Percentiles rank a stretch among this genome's conserved stretches.
Conservation (phyloP, 208 protist species). For the Wallacemonas sp. region DNA sequence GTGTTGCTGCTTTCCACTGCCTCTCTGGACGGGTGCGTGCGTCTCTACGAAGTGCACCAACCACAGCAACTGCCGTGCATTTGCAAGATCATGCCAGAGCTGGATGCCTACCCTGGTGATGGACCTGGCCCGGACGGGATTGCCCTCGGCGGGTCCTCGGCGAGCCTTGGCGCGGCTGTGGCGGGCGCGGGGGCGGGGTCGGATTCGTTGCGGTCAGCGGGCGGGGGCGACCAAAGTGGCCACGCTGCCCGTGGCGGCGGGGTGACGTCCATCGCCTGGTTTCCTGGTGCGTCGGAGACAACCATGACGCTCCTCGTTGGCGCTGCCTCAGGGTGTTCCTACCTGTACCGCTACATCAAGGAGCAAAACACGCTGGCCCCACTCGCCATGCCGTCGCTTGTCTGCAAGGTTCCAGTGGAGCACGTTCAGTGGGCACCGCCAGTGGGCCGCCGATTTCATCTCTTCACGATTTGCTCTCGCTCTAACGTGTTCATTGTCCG, state of each 20-base stretch:
- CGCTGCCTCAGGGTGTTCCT: constrained; percentile 73
- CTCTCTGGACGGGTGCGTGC: constrained; percentile 83
- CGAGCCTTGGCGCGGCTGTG: not conserved
- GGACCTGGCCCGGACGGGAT: constrained; percentile 14
- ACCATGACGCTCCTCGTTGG: constrained; percentile 85
- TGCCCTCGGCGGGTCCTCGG: not conserved
- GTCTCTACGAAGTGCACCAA: constrained; percentile 85
- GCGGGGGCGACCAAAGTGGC: constrained; percentile 14
- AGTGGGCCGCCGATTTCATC: constrained; percentile 79
- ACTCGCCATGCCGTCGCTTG: constrained; percentile 33
- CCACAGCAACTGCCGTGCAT: constrained; percentile 65
- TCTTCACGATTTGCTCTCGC: constrained; percentile 79
- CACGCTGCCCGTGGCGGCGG: constrained; percentile 32
- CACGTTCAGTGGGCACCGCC: constrained; percentile 76
- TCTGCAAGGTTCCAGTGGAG: constrained; percentile 51
- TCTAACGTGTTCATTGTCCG: constrained; percentile 74
- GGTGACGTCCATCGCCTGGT: constrained; percentile 84
- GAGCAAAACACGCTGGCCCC: constrained; percentile 54
- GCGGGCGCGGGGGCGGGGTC: not conserved
- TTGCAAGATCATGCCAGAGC: constrained; percentile 66
- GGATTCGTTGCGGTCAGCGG: not conserved
- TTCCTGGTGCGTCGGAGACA: constrained; percentile 69
- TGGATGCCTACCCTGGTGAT: constrained; percentile 26
- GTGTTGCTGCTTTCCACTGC: constrained; percentile 82
- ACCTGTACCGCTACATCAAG: constrained; percentile 73